Conservation (phyloP, 176 grass and related monocot genomes). For the Avena insularis region DNA sequence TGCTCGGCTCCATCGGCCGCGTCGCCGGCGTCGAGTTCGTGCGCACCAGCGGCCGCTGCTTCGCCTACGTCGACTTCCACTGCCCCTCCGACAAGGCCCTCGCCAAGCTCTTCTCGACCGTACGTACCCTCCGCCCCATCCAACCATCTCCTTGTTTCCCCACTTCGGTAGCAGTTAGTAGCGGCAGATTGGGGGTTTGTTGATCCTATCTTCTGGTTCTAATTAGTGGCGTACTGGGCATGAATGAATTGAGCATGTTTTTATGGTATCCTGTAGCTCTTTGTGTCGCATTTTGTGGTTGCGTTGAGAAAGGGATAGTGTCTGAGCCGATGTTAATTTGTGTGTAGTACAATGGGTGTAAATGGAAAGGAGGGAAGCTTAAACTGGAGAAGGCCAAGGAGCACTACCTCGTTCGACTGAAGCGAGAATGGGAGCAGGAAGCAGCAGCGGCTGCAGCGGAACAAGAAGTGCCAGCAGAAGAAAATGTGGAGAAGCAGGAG, state of each 20-base stretch:
- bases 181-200: neutral
- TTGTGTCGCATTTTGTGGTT: neutral
- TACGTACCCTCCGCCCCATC: slow-evolving; percentile 12
- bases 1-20: slow-evolving; percentile 63
- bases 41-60: slow-evolving; percentile 65
- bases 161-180: neutral
- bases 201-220: neutral
- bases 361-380: slow-evolving; percentile 95
- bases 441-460: neutral
- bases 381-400: slow-evolving; percentile 90
- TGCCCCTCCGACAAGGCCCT: slow-evolving; percentile 75
- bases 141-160: neutral
- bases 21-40: slow-evolving; percentile 69
- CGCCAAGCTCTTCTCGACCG: slow-evolving; percentile 80
- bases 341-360: slow-evolving; percentile 90
- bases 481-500: slow-evolving; percentile 37
- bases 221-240: neutral
- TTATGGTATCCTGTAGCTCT: neutral
- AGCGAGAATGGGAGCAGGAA: slow-evolving; percentile 81
- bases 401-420: slow-evolving; percentile 77
- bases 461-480: slow-evolving; percentile 26
- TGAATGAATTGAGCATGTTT: neutral
- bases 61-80: slow-evolving; percentile 88
- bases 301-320: neutral
- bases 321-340: slow-evolving; percentile 23